phyloP scores from a whole-genome alignment of 2,329 filamentous ascomycete genomes.

The Myriosclerotinia duriaeana region DNA sequence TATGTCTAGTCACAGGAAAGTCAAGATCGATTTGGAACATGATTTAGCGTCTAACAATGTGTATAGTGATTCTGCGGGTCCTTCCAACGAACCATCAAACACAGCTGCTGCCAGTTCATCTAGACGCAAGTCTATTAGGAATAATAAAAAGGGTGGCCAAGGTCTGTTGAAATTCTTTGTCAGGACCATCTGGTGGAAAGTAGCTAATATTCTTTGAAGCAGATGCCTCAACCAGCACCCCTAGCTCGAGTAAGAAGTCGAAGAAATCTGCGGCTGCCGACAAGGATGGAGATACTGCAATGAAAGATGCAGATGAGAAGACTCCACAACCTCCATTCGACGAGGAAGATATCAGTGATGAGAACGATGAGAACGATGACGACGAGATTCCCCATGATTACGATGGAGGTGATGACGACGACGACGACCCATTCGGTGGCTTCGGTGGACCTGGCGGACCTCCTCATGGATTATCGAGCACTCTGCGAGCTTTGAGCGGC shows the following conservation, averaged over 20 bases:
- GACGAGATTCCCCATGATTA: conserved; percentile 57
- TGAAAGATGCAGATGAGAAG: conserved; percentile 46
- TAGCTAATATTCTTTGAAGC: conserved; percentile 29
- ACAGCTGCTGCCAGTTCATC: conserved; percentile 62
- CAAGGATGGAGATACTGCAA: conserved; percentile 70
- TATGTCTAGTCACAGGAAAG: conserved; percentile 75
- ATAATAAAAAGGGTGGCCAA: conserved; percentile 60
- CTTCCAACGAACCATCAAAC: conserved; percentile 56
- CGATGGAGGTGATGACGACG: conserved; percentile 55
- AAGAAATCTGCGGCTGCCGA: conserved; percentile 58
- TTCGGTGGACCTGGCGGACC: conserved; percentile 67
- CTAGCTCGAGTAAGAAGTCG: conserved; percentile 40
- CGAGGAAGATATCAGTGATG: conserved; percentile 51
- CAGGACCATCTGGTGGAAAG: conserved; percentile 42
- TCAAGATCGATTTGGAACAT: conserved; percentile 22
- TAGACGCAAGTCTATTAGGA: conserved; percentile 70
- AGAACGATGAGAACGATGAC: conserved; percentile 59
- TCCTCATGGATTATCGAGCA: conserved; percentile 69
- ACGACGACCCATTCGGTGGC: conserved; percentile 60
- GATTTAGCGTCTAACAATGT: conserved; percentile 34
- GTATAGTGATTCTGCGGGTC: conserved; percentile 60
- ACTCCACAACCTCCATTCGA: conserved; percentile 30
- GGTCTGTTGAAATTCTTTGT: conserved; percentile 41
- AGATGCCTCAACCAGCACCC: conserved; percentile 41
- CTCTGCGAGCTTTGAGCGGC: conserved; percentile 81